Base-by-base conservation (phyloP, 2,329 filamentous ascomycete species). In the Escovopsis sp. region DNA sequence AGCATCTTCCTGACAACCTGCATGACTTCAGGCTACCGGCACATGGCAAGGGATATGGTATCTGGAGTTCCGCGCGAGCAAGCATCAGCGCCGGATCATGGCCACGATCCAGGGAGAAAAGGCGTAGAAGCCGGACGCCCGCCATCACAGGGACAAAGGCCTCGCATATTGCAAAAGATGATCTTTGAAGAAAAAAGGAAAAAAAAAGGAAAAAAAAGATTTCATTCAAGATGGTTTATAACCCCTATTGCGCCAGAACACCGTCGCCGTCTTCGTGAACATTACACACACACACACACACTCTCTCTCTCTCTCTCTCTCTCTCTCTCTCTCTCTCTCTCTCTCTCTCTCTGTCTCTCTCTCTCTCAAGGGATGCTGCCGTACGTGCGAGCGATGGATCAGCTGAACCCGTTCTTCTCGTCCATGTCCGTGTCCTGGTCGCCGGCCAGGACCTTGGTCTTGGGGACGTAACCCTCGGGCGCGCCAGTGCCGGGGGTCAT, bases 11-110 rank as follows among this genome's bases (percentile, higher is more conserved):
- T 20, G 20, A 20, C 20, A 20, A 20, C 7, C 14, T 29, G 12
- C 16, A 14, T 14, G 12, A 35, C 27, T 25, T 13, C n/a, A 74
- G 70, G 71, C 71, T 16, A 74, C 73, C 11, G 78, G 78, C 16
- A 81, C 76, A 4, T 89, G 84, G 84, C 84, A 91, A 54, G 77
- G 91, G 0, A 89, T 96, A 45, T 96, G 85, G 84, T 94, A 93
- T 60, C 65, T 95, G 49, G 91, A 96, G 63, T 96, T 96, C 59
- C 72, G 89, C 43, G 73, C 70, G 9, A 67, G 67, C 51, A 85
- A 76, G 62, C 88, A 95, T 62, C 70, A 76, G 48, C 74, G 91
- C 54, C 83, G 78, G 57, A 74, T 96, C 11, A 80, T 98, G 47
- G 89, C 89, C 41, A 96, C 91, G 2, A 93, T 96, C 47, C 88